Evolutionary conservation across 2,329 filamentous ascomycete species (phyloP), one percentile per base, ranked within the genome.

Genomic region (Drechslera avenae): DNA sequence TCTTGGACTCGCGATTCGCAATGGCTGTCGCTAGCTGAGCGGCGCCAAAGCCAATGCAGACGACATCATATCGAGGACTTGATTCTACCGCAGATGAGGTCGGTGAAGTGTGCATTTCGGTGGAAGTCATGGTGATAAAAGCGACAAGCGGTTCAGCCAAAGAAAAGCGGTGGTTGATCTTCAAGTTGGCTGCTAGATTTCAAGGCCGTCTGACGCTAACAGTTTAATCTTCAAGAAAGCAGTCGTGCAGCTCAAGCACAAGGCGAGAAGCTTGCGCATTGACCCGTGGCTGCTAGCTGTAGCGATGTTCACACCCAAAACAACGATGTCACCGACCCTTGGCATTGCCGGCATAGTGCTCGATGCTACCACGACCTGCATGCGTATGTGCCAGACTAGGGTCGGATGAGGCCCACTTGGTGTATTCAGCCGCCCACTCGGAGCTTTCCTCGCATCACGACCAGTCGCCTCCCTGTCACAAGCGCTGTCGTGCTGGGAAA

Each of bases 11-110:
- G 19, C 63, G 63, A 30, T 70, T 68, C 7, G 71, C 71, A 46
- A 73, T 71, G 18, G 71, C 71, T 14, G 68, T 69, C 10, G 70
- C 69, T 23, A 73, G 39, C 41, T 71, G 68, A 31, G 68, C 66
- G 37, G 69, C 67, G 6, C 71, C 66, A 39, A 73, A 73, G 8
- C 71, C 71, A 36, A 73, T 59, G 51, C 66, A 70, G n/a, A 73
- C 57, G 18, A 72, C 55, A 43, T 73, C 69, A 46, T 65, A 72
- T 10, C 47, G 64, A 44, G 53, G 41, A 9, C 56, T 48, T 7
- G 51, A 23, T 34, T 55, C 50, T 14, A 56, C 31, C 34, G 54
- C 50, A 10, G 62, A 52, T 21, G 62, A 58, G 28, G 34, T 50
- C 9, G 59, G 56, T 17, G 43, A 48, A 8, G 48, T 44, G 7